Conservation (phyloP, 176 grass and related monocot species). For the Musa acuminata region DNA sequence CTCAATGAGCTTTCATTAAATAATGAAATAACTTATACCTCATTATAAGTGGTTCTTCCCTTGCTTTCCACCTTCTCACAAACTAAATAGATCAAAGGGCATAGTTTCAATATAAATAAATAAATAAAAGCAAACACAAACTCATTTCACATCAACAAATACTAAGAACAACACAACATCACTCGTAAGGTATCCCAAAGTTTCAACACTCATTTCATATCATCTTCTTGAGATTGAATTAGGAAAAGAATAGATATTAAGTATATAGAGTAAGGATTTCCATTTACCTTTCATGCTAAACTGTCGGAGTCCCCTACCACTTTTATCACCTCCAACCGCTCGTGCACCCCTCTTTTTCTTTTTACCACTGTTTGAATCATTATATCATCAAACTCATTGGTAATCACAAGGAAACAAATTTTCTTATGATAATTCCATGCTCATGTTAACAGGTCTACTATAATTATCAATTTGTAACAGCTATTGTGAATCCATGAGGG, state of each 20-base stretch:
- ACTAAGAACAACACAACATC: neutral
- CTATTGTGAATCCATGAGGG: neutral
- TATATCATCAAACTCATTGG: neutral
- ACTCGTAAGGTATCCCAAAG: too few species aligned
- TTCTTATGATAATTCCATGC: neutral
- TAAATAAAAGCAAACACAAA: slow-evolving; percentile 1
- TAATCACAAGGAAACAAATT: neutral
- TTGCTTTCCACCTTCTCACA: slow-evolving; percentile 99
- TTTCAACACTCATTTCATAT: too few species aligned
- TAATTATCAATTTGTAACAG: neutral
- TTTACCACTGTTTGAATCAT: slow-evolving; percentile 45
- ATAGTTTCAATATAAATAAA: slow-evolving; percentile 10
- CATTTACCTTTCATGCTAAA: slow-evolving; percentile 93
- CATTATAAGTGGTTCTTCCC: slow-evolving; percentile 98
- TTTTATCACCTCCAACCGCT: slow-evolving; percentile 73
- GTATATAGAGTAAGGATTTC: neutral
- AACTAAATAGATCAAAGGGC: slow-evolving; percentile 34
- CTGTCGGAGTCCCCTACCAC: slow-evolving; percentile 85
- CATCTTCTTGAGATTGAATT: neutral
- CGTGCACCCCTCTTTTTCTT: slow-evolving; percentile 85
- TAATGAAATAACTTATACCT: slow-evolving; percentile 30
- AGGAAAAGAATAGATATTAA: neutral
- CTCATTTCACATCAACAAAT: neutral
- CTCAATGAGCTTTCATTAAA: too few species aligned
- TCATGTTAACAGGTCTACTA: too few species aligned